A percentile compares a stretch with the other conserved stretches of the same genome.
These are phyloP conservation scores for Ambrosia trifida DNA, from an alignment of 129 eudicot genomes.

Conservation along the genomic window DNA sequence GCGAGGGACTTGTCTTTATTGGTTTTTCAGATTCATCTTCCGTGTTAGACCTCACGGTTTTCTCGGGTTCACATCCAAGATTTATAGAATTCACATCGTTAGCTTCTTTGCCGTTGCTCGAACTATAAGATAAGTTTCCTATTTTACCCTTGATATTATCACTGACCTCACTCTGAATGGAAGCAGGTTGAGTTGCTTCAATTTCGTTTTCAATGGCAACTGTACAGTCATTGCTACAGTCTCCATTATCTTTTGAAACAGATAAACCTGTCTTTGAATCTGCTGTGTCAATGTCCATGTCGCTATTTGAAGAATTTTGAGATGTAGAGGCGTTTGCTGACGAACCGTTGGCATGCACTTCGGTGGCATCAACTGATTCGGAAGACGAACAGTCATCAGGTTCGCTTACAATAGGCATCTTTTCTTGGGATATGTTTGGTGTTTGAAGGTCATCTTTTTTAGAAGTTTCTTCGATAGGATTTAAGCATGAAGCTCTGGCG, in stretches of 20 bases:
- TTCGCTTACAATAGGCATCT: conserved; percentile 20
- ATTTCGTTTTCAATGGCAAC: conserved; percentile 18
- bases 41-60: background rate
- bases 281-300: conserved; percentile 30
- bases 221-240: background rate
- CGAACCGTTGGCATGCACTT: conserved; percentile 20
- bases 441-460: conserved; percentile 35
- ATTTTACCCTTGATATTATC: background rate
- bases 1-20: conserved; percentile 25
- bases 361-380: conserved; percentile 30
- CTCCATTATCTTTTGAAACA: conserved; percentile 30
- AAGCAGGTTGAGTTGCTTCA: conserved; percentile 6
- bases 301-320: conserved; percentile 33
- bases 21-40: conserved; percentile 23
- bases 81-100: conserved; percentile 9
- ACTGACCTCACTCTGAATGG: conserved; percentile 20
- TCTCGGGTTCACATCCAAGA: conserved; percentile 19
- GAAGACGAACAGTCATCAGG: conserved; percentile 30
- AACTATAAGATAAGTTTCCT: conserved; percentile 12
- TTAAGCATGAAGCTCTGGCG: conserved; percentile 53
- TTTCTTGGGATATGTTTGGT: conserved; percentile 29
- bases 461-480: conserved; percentile 46
- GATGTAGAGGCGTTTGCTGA: conserved; percentile 20
- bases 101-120: conserved; percentile 22
- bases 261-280: conserved; percentile 37